A percentile compares a stretch with the other conserved stretches of the same genome.
Evolutionary conservation across 352 stramenopile species (phyloP).

Genomic region (Pythium oligandrum): DNA sequence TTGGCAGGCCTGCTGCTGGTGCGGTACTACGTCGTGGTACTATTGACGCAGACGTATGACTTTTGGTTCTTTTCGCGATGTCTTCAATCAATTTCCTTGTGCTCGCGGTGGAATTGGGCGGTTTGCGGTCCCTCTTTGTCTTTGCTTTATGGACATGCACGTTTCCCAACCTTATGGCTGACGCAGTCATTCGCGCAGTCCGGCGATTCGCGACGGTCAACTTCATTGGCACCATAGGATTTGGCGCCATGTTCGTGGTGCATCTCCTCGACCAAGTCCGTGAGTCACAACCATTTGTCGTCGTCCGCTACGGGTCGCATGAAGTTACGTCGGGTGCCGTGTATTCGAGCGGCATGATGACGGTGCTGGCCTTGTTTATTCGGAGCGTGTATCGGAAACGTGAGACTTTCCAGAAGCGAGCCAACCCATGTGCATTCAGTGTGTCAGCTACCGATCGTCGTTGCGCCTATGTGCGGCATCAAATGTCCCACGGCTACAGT

Average conservation of each 20-base stretch:
- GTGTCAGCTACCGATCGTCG: too few relatives aligned
- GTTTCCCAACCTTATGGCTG: conserved; percentile 5
- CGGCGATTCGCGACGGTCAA: not conserved
- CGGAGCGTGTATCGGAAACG: conserved; percentile 7
- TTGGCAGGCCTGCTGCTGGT: not conserved
- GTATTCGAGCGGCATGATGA: conserved; percentile 5
- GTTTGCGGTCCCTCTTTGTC: not conserved
- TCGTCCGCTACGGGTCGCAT: conserved; percentile 1
- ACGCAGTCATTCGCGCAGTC: conserved; percentile 3
- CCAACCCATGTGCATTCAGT: too few relatives aligned
- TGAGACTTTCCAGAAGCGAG: not conserved
- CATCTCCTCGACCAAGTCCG: too few relatives aligned
- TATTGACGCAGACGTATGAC: conserved; percentile 2
- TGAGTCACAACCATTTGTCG: not conserved
- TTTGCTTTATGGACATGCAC: conserved; percentile 2
- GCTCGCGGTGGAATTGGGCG: not conserved
- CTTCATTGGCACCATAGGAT: not conserved
- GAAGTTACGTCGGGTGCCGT: conserved; percentile 1
- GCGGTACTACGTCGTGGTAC: conserved; percentile 3
- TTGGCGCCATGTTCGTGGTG: too few relatives aligned
- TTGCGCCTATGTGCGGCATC: too few relatives aligned
- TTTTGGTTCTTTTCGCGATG: conserved; percentile 6
- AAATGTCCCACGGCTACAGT: too few relatives aligned
- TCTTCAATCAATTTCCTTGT: conserved; percentile 1
- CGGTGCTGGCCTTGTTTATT: conserved; percentile 1